Conservation (phyloP, 495 filamentous ascomycete genomes). For the Darksidea phi region DNA sequence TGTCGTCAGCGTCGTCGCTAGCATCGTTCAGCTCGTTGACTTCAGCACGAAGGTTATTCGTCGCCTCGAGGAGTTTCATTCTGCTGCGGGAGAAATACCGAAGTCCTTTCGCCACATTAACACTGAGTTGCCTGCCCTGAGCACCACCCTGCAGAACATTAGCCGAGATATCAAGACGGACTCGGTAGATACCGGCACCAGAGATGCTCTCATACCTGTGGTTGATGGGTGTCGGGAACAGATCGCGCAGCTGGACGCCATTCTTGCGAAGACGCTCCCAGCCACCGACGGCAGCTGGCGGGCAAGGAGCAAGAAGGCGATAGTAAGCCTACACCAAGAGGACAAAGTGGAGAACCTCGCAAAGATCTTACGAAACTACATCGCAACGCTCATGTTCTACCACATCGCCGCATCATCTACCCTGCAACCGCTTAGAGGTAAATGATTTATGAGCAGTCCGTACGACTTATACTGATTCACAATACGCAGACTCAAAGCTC, state of each 20-base stretch:
- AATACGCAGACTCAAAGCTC: too few relatives aligned
- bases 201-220: slow-evolving; percentile 33
- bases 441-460: too few relatives aligned
- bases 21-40: slow-evolving; percentile 43
- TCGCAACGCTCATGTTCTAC: background rate
- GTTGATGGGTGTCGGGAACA: slow-evolving; percentile 29
- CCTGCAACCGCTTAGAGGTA: background rate
- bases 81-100: slow-evolving; percentile 35
- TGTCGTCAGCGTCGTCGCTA: slow-evolving; percentile 38
- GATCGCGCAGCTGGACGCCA: background rate
- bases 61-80: slow-evolving; percentile 41
- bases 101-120: slow-evolving; percentile 40
- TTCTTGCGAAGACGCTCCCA: background rate
- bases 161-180: slow-evolving; percentile 32
- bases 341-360: background rate
- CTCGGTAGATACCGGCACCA: slow-evolving; percentile 13
- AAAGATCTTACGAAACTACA: slow-evolving; percentile 1
- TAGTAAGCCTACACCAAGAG: background rate
- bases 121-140: slow-evolving; percentile 39
- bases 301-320: background rate
- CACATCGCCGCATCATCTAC: background rate
- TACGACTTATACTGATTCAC: too few relatives aligned
- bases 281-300: background rate
- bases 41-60: slow-evolving; percentile 40
- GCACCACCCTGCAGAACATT: slow-evolving; percentile 35